phyloP scores from a whole-genome alignment of 805 yeast genomes.

The Hagleromyces aurorensis region DNA sequence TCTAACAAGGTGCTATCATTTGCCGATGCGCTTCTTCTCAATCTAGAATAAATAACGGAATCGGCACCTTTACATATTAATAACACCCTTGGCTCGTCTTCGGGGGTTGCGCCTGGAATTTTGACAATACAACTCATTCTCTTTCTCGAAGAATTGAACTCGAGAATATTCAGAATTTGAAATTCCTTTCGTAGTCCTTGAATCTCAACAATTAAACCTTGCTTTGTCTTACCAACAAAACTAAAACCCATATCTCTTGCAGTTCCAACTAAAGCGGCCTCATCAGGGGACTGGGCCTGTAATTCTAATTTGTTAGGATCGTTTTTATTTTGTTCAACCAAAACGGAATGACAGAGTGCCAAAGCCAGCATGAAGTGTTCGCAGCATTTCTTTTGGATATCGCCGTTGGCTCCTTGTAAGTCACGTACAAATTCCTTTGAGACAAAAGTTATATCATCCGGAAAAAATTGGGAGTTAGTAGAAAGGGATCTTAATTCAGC shows the following conservation, averaged over 20 bases:
- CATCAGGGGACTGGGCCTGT: slow-evolving; percentile 82
- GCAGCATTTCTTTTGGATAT: slow-evolving; percentile 45
- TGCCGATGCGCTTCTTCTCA: slow-evolving; percentile 35
- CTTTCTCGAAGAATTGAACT: slow-evolving; percentile 78
- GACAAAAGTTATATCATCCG: slow-evolving; percentile 61
- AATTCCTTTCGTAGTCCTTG: slow-evolving; percentile 67
- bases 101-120: slow-evolving; percentile 43
- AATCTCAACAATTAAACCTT: slow-evolving; percentile 56
- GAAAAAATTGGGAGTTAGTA: slow-evolving; percentile 36
- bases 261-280: slow-evolving; percentile 76
- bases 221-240: slow-evolving; percentile 57
- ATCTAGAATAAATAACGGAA: slow-evolving; percentile 64
- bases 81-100: slow-evolving; percentile 49
- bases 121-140: slow-evolving; percentile 80
- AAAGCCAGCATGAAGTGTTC: slow-evolving; percentile 72
- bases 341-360: slow-evolving; percentile 72
- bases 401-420: slow-evolving; percentile 39
- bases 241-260: slow-evolving; percentile 72
- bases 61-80: slow-evolving; percentile 83
- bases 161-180: slow-evolving; percentile 62
- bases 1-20: slow-evolving; percentile 42
- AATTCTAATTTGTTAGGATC: slow-evolving; percentile 48
- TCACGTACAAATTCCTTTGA: slow-evolving; percentile 62
- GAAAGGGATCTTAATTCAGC: slow-evolving; percentile 34
- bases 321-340: slow-evolving; percentile 57